phyloP scores from a whole-genome alignment of 2,329 filamentous ascomycete species.

The Hypoxylon rubiginosum region DNA sequence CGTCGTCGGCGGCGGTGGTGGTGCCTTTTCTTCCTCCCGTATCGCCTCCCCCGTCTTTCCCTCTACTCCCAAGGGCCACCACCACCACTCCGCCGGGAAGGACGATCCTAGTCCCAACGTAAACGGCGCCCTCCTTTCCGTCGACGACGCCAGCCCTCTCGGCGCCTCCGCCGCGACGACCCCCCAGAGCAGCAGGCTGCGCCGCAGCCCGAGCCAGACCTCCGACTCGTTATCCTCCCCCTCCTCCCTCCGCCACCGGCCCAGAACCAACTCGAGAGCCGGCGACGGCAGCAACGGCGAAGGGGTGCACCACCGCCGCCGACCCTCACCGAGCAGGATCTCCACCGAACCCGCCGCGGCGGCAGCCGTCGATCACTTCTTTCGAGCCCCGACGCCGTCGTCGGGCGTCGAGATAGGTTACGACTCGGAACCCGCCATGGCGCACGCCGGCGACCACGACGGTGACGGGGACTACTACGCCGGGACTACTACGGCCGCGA shows the following conservation, averaged over 20 bases:
- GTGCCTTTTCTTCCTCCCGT: slow-evolving; percentile 28
- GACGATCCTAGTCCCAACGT: background rate
- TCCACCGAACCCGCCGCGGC: slow-evolving; percentile 42
- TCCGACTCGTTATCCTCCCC: slow-evolving; percentile 27
- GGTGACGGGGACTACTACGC: slow-evolving; percentile 48
- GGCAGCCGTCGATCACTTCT: slow-evolving; percentile 21
- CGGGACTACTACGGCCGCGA: slow-evolving; percentile 14
- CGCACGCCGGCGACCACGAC: slow-evolving; percentile 31
- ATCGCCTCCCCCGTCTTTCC: slow-evolving; percentile 48
- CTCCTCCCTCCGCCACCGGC: slow-evolving; percentile 10
- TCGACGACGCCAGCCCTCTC: slow-evolving; percentile 34
- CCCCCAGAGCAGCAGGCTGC: slow-evolving; percentile 9
- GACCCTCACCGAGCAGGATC: slow-evolving; percentile 41
- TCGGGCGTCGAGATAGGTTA: slow-evolving; percentile 49
- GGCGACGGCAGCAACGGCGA: slow-evolving; percentile 23
- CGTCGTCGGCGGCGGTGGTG: slow-evolving; percentile 2
- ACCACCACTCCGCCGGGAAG: background rate
- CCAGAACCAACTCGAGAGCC: slow-evolving; percentile 17
- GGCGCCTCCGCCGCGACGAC: background rate
- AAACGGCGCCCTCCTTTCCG: slow-evolving; percentile 23
- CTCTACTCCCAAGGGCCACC: slow-evolving; percentile 43
- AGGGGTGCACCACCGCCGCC: slow-evolving; percentile 25
- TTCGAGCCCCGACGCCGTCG: slow-evolving; percentile 48
- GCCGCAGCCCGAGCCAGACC: slow-evolving; percentile 33
- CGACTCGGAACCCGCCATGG: slow-evolving; percentile 52